phyloP scores from a whole-genome alignment of 1,284 basidiomycete genomes.

The Cutaneotrichosporon spelunceum region DNA sequence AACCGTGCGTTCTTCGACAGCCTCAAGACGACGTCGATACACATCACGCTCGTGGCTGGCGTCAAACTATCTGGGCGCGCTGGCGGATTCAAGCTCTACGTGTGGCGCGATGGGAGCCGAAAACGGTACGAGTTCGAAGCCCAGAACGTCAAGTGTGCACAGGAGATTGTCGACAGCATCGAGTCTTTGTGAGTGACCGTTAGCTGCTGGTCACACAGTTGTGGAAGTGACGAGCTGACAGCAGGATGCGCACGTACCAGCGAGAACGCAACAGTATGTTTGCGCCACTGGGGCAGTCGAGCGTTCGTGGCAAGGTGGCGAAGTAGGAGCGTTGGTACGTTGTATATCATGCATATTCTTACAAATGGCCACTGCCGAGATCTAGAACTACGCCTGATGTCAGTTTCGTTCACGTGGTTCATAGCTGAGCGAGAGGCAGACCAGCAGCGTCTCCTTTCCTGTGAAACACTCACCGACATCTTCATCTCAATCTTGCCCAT shows the following conservation, averaged over 20 bases:
- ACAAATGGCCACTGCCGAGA: not conserved
- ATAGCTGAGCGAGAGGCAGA: not conserved
- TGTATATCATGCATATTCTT: conserved; percentile 11
- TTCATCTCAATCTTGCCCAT: conserved; percentile 90
- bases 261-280: conserved; percentile 24
- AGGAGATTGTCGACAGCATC: conserved; percentile 46
- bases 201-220: not conserved
- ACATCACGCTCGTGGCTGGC: conserved; percentile 78
- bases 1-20: conserved; percentile 81
- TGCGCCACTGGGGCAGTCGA: conserved; percentile 4
- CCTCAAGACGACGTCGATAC: conserved; percentile 85
- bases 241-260: conserved; percentile 40
- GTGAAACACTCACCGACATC: conserved; percentile 77
- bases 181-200: conserved; percentile 36
- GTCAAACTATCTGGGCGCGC: conserved; percentile 81
- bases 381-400: conserved; percentile 3
- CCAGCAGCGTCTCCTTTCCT: not conserved
- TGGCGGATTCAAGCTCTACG: conserved; percentile 78
- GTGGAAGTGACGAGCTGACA: not conserved
- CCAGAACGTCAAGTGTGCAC: conserved; percentile 72
- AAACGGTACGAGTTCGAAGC: conserved; percentile 99
- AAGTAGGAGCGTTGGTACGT: not conserved
- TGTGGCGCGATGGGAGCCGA: conserved; percentile 63
- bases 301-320: not conserved
- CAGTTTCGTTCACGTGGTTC: not conserved